phyloP scores from a whole-genome alignment of 352 stramenopile genomes.

The Phytophthora palmivora region DNA sequence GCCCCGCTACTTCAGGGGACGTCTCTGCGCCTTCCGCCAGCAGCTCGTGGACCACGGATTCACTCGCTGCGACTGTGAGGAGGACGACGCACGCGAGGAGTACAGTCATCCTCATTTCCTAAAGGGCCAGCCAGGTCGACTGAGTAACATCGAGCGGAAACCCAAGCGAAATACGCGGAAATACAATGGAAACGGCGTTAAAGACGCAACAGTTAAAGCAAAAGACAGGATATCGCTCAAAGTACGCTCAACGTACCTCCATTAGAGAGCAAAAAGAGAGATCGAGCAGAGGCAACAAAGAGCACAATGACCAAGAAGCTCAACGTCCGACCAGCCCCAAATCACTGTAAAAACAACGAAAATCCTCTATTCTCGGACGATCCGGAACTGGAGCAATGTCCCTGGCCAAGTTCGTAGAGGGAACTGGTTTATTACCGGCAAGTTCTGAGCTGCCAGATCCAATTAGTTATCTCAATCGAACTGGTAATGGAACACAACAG shows the following conservation, averaged over 20 bases:
- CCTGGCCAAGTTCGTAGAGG: conserved; percentile 48
- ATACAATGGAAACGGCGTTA: not conserved
- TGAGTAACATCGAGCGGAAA: conserved; percentile 71
- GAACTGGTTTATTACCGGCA: conserved; percentile 47
- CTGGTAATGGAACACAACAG: conserved; percentile 2
- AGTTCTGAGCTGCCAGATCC: conserved; percentile 71
- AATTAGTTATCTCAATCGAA: conserved; percentile 65
- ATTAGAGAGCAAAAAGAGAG: conserved; percentile 19
- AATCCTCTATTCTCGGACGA: conserved; percentile 76
- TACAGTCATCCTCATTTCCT: conserved; percentile 70
- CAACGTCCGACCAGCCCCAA: not conserved
- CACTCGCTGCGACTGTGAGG: conserved; percentile 63
- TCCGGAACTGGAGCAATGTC: conserved; percentile 40
- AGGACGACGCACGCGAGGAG: conserved; percentile 55
- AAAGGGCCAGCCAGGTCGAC: conserved; percentile 49
- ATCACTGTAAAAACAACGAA: conserved; percentile 2
- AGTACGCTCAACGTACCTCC: conserved; percentile 51
- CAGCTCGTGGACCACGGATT: conserved; percentile 83
- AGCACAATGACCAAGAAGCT: conserved; percentile 1
- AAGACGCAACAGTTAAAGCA: not conserved
- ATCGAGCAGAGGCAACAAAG: not conserved
- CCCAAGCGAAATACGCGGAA: conserved; percentile 35
- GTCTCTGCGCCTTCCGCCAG: conserved; percentile 76
- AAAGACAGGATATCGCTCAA: conserved; percentile 44
- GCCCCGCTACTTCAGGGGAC: conserved; percentile 73